Evolutionary conservation across 495 filamentous ascomycete genomes (phyloP).

Genomic region (Penicillium cataractarum): DNA sequence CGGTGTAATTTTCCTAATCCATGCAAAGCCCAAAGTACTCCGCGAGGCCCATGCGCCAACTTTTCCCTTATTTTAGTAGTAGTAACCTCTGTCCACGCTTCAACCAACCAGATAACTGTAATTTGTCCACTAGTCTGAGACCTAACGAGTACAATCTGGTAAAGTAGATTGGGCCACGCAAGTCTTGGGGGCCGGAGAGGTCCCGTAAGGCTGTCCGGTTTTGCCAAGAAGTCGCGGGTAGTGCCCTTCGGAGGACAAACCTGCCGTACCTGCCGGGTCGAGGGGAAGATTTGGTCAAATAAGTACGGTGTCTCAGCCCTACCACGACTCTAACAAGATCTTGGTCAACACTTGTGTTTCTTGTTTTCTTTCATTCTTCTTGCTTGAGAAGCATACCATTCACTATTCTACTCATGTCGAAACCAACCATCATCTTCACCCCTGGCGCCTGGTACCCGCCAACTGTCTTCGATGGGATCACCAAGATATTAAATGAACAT

Average conservation of each 20-base stretch:
- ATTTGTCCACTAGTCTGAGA: background rate
- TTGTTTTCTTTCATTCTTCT: background rate
- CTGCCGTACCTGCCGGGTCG: too few relatives aligned
- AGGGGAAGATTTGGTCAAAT: background rate
- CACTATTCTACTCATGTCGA: slow-evolving; percentile 24
- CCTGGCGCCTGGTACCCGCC: slow-evolving; percentile 45
- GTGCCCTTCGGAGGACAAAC: background rate
- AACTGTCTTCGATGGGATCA: slow-evolving; percentile 35
- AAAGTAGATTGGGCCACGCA: background rate
- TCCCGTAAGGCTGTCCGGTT: slow-evolving; percentile 1
- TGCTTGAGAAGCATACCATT: background rate
- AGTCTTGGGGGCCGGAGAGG: background rate
- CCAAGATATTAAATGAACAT: slow-evolving; percentile 23
- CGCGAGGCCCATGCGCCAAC: background rate
- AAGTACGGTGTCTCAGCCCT: slow-evolving; percentile 5
- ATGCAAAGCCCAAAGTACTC: background rate
- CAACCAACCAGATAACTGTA: too few relatives aligned
- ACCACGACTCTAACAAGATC: background rate
- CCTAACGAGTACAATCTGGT: background rate
- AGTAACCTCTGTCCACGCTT: too few relatives aligned
- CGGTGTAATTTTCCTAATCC: background rate
- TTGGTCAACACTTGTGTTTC: background rate
- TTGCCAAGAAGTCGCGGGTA: slow-evolving; percentile 5
- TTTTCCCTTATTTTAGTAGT: background rate
- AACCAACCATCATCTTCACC: slow-evolving; percentile 40